Conservation (phyloP, 2,329 filamentous ascomycete species). For the Sarocladium kiliense region DNA sequence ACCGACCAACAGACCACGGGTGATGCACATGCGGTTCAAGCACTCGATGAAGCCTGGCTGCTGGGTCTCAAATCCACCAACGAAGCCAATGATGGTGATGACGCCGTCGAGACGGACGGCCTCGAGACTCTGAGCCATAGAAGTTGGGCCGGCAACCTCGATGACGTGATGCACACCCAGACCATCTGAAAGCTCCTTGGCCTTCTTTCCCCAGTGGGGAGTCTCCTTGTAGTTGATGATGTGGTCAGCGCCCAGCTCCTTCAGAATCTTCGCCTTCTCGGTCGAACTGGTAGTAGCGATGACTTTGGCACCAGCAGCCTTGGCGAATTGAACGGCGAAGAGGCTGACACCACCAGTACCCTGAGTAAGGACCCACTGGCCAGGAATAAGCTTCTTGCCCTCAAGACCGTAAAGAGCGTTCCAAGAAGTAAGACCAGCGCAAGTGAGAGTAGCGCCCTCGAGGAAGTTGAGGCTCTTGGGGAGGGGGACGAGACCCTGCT, state of each 20-base stretch:
- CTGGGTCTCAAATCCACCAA: conserved; percentile 20
- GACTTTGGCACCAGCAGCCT: conserved; percentile 41
- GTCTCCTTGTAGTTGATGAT: conserved; percentile 45
- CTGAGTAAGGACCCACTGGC: conserved; percentile 58
- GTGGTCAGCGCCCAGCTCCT: conserved; percentile 43
- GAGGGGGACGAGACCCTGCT: conserved; percentile 60
- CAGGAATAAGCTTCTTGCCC: conserved; percentile 41
- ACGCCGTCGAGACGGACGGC: conserved; percentile 41
- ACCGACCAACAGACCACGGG: conserved; percentile 42
- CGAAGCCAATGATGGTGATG: conserved; percentile 35
- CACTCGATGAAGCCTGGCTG: conserved; percentile 29
- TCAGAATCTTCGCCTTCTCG: conserved; percentile 37
- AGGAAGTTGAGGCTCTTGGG: conserved; percentile 49
- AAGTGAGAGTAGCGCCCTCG: conserved; percentile 54
- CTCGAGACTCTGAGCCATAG: conserved; percentile 38
- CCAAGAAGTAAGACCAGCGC: conserved; percentile 61
- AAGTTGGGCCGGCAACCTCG: conserved; percentile 41
- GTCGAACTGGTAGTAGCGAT: conserved; percentile 43
- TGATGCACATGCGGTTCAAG: conserved; percentile 29
- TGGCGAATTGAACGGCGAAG: conserved; percentile 57
- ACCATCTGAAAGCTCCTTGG: conserved; percentile 36
- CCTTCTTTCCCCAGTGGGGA: conserved; percentile 39
- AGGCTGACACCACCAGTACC: conserved; percentile 67
- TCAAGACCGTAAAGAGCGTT: conserved; percentile 57
- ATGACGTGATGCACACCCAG: conserved; percentile 41